Evolutionary conservation across 1,139 yeast species (phyloP).

Genomic region (Taiozyma onychis): DNA sequence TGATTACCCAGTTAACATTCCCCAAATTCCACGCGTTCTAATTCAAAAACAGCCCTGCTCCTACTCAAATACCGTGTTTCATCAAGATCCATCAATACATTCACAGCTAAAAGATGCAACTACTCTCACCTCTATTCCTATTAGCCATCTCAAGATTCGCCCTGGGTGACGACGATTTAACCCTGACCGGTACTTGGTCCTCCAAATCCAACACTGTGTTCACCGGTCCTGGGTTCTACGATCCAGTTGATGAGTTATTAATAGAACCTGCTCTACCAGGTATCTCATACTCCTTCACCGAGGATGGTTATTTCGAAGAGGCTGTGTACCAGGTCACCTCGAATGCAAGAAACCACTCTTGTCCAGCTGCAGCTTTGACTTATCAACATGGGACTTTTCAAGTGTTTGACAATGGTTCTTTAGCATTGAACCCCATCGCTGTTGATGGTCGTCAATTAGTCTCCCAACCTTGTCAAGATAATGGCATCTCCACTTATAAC

Average conservation of each 20-base stretch:
- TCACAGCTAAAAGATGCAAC: not conserved
- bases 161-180: slow-evolving; percentile 3
- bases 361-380: slow-evolving; percentile 77
- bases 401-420: slow-evolving; percentile 56
- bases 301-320: slow-evolving; percentile 85
- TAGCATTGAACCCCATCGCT: slow-evolving; percentile 64
- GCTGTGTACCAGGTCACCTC: slow-evolving; percentile 77
- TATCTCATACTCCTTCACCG: slow-evolving; percentile 84
- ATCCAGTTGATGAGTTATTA: slow-evolving; percentile 88
- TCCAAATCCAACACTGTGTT: slow-evolving; percentile 91
- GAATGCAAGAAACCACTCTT: slow-evolving; percentile 68
- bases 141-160: no score
- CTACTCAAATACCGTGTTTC: no score
- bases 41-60: no score
- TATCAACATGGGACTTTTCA: slow-evolving; percentile 87
- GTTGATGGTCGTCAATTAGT: slow-evolving; percentile 93
- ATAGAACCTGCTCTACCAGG: slow-evolving; percentile 97
- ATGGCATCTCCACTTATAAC: slow-evolving; percentile 53
- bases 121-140: not conserved
- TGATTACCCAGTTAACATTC: no score
- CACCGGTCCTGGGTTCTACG: slow-evolving; percentile 96
- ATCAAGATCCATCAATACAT: no score
- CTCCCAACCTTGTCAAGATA: slow-evolving; percentile 73
- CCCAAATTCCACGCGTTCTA: no score
- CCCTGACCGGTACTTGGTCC: slow-evolving; percentile 86